Evolutionary conservation across 1,139 yeast species (phyloP).

Genomic region (Suhomyces wounanorum): DNA sequence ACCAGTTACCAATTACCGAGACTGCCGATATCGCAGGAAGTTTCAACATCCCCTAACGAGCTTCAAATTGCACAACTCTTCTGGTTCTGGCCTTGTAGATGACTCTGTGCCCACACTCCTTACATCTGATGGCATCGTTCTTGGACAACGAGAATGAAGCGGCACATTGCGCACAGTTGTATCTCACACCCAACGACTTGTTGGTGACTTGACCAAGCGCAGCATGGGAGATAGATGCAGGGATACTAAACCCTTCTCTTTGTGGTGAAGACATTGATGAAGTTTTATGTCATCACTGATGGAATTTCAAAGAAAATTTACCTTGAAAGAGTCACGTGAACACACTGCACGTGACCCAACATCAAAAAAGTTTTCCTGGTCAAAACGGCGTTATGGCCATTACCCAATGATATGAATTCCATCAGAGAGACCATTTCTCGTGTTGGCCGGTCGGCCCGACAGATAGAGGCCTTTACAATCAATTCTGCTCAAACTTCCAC

Average conservation of each 20-base stretch:
- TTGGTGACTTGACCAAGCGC: constrained; percentile 66
- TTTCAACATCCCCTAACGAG: constrained; percentile 31
- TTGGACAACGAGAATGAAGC: constrained; percentile 83
- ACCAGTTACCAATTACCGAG: neutral
- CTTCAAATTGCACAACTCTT: constrained; percentile 77
- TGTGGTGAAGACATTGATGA: constrained; percentile 54
- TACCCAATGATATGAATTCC: constrained; percentile 17
- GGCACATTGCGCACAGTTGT: constrained; percentile 97
- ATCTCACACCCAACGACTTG: constrained; percentile 81
- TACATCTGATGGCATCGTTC: constrained; percentile 97
- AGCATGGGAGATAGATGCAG: constrained; percentile 73
- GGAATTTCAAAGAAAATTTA: constrained; percentile 1
- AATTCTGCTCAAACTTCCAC: neutral
- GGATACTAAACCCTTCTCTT: constrained; percentile 94
- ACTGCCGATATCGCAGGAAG: neutral
- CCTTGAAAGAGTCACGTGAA: constrained; percentile 7
- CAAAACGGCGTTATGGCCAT: no score
- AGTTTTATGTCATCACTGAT: constrained; percentile 7
- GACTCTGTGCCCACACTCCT: constrained; percentile 98
- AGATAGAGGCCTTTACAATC: constrained; percentile 19
- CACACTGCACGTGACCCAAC: neutral
- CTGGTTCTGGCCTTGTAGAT: constrained; percentile 95
- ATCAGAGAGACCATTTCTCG: constrained; percentile 27
- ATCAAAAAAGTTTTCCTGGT: constrained; percentile 7
- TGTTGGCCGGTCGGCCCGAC: constrained; percentile 25